These are phyloP conservation scores for Neofusicoccum sp. DNA, from an alignment of 2,329 filamentous ascomycete species.

Conservation along the genomic window DNA sequence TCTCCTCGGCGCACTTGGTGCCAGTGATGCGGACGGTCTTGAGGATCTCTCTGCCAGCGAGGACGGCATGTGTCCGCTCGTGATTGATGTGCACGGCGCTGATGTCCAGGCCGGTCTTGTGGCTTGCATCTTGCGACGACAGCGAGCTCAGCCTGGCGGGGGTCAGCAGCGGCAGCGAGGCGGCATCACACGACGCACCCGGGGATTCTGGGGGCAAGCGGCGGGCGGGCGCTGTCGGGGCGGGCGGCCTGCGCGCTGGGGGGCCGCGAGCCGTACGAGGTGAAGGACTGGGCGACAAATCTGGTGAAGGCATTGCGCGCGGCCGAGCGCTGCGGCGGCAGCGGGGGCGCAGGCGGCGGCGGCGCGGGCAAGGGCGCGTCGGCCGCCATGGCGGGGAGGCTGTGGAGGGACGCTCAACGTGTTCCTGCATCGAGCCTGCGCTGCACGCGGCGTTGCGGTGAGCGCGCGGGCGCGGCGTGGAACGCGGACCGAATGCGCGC, in stretches of 20 bases:
- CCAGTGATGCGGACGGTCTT: slow-evolving; percentile 62
- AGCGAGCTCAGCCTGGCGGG: slow-evolving; percentile 41
- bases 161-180: neutral
- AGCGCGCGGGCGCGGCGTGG: slow-evolving; percentile 5
- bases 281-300: slow-evolving; percentile 55
- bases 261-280: slow-evolving; percentile 50
- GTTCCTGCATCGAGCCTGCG: slow-evolving; percentile 13
- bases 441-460: slow-evolving; percentile 1
- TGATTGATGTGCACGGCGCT: slow-evolving; percentile 63
- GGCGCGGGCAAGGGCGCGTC: slow-evolving; percentile 24
- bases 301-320: slow-evolving; percentile 44
- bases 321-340: slow-evolving; percentile 31
- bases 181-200: slow-evolving; percentile 29
- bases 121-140: slow-evolving; percentile 56
- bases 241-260: slow-evolving; percentile 50
- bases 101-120: slow-evolving; percentile 65
- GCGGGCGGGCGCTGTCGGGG: slow-evolving; percentile 36
- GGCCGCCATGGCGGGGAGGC: slow-evolving; percentile 23
- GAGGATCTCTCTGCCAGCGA: slow-evolving; percentile 65
- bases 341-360: slow-evolving; percentile 35
- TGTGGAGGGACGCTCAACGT: neutral
- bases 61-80: slow-evolving; percentile 60
- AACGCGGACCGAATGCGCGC: slow-evolving; percentile 14
- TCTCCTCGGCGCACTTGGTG: slow-evolving; percentile 58
- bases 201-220: slow-evolving; percentile 35